Evolutionary conservation across 352 stramenopile genomes (phyloP).

Genomic region (Phytophthora pistaciae): DNA sequence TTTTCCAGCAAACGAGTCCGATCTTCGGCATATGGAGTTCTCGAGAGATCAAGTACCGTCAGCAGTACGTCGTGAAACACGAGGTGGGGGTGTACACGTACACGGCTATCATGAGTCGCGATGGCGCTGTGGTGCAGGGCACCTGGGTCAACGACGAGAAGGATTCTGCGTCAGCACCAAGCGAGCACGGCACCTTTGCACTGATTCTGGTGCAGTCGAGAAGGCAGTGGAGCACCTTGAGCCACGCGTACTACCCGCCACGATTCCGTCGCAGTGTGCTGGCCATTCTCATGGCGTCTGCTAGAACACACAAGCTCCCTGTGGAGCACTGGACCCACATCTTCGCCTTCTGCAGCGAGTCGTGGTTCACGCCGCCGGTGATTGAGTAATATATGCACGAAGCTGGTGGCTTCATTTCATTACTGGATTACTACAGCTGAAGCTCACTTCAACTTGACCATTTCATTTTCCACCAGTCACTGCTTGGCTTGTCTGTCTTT

Average conservation of each 20-base stretch:
- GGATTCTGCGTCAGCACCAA: constrained; percentile 30
- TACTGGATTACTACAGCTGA: not conserved
- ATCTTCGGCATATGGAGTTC: constrained; percentile 56
- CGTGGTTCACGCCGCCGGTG: constrained; percentile 48
- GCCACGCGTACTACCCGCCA: constrained; percentile 54
- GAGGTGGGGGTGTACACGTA: constrained; percentile 72
- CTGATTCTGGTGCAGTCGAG: constrained; percentile 51
- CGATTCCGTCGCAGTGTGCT: constrained; percentile 47
- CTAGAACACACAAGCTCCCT: constrained; percentile 49
- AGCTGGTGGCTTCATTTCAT: not conserved
- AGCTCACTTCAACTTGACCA: constrained; percentile 23
- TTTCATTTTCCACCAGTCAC: not conserved
- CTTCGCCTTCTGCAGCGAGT: constrained; percentile 64
- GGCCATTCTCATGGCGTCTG: constrained; percentile 59
- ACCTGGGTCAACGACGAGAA: constrained; percentile 59
- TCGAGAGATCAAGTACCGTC: constrained; percentile 45
- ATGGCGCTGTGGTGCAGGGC: constrained; percentile 56
- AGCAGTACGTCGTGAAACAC: constrained; percentile 70
- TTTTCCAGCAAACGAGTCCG: constrained; percentile 61
- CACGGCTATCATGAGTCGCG: constrained; percentile 37
- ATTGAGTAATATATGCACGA: not conserved
- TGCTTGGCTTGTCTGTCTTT: not conserved
- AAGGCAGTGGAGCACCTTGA: constrained; percentile 56
- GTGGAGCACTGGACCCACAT: constrained; percentile 59
- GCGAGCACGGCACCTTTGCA: constrained; percentile 71